Evolutionary conservation across 2,329 filamentous ascomycete species (phyloP).

Genomic region (Sporothrix pallida): DNA sequence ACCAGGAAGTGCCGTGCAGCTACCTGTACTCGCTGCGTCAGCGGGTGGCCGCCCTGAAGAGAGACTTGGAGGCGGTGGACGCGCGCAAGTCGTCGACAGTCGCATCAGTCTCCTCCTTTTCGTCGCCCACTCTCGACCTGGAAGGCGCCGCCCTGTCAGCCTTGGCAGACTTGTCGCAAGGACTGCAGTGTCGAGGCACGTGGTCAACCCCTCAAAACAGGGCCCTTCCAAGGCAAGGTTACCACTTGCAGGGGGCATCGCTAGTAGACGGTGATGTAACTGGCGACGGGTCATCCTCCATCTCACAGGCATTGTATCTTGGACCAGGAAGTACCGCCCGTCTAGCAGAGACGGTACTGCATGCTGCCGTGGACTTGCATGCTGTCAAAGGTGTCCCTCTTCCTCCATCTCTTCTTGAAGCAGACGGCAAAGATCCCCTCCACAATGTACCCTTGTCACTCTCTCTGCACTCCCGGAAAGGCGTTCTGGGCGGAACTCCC

Average conservation of each 20-base stretch:
- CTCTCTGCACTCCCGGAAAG: neutral
- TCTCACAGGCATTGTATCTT: neutral
- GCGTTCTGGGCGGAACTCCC: neutral
- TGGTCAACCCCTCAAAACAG: neutral
- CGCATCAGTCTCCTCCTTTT: neutral
- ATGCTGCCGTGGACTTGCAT: conserved; percentile 4
- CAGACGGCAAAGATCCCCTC: neutral
- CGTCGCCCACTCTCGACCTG: neutral
- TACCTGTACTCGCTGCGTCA: conserved; percentile 18
- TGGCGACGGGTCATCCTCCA: neutral
- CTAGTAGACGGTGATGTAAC: too few species aligned
- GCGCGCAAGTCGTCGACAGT: neutral
- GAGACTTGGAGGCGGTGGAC: neutral
- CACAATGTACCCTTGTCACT: neutral
- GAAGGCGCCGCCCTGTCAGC: neutral
- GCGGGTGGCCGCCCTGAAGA: conserved; percentile 6
- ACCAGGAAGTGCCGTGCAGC: conserved; percentile 24
- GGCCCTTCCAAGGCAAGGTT: neutral
- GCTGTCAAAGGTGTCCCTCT: neutral
- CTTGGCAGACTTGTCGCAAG: neutral
- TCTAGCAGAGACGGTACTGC: neutral
- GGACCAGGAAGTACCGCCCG: neutral
- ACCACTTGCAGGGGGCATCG: neutral
- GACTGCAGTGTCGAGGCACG: neutral
- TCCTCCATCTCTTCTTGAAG: neutral